phyloP scores from a whole-genome alignment of 768 basidiomycete genomes.

The Panaeolus cyanescens region DNA sequence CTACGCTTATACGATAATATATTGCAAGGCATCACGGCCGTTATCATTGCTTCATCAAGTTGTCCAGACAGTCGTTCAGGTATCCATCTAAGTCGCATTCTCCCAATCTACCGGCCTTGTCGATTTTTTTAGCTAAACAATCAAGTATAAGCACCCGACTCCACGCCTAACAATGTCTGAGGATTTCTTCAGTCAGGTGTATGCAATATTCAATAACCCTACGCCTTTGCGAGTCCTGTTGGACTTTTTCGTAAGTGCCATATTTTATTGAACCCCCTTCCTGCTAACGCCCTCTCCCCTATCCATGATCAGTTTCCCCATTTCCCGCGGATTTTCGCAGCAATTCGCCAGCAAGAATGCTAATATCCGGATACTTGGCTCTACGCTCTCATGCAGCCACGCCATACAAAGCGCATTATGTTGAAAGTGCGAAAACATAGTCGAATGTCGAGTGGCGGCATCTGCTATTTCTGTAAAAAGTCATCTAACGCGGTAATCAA shows the following conservation, averaged over 20 bases:
- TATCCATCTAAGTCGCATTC: too few relatives aligned
- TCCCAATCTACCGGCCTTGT: too few relatives aligned
- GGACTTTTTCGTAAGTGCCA: background rate
- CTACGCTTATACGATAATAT: too few relatives aligned
- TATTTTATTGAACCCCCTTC: background rate
- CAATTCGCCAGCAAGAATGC: background rate
- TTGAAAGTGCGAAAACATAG: background rate
- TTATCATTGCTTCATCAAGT: too few relatives aligned
- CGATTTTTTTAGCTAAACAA: too few relatives aligned
- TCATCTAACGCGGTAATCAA: background rate
- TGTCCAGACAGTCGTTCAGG: too few relatives aligned
- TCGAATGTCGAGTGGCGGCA: slow-evolving; percentile 1
- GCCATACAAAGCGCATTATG: background rate
- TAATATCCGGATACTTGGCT: background rate
- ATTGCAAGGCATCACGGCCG: too few relatives aligned
- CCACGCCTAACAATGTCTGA: too few relatives aligned
- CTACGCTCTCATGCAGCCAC: background rate
- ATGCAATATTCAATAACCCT: too few relatives aligned
- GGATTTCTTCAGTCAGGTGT: too few relatives aligned
- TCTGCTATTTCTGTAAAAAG: background rate
- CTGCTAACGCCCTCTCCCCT: background rate
- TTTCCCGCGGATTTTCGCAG: background rate
- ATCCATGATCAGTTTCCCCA: background rate
- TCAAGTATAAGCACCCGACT: too few relatives aligned
- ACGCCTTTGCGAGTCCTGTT: too few relatives aligned